phyloP scores from a whole-genome alignment of 805 yeast species.

The Zygosaccharomyces rouxii region DNA sequence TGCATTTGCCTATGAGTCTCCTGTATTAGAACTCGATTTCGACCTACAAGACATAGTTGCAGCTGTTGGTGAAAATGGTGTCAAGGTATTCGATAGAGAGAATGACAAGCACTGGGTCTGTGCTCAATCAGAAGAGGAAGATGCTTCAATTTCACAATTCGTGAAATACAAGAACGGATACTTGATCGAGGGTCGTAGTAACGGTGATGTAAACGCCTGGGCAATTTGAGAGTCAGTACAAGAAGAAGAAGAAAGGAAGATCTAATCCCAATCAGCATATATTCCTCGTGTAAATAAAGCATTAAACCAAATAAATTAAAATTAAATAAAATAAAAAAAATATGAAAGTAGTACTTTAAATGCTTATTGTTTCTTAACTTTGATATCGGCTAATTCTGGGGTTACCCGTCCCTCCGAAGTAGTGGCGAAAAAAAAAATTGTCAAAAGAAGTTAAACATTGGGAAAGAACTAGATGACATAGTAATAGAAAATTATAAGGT shows the following conservation, averaged over 20 bases:
- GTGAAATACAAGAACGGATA: slow-evolving; percentile 60
- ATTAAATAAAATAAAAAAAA: not conserved
- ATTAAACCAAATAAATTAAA: not conserved
- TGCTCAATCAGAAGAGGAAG: slow-evolving; percentile 41
- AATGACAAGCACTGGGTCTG: slow-evolving; percentile 50
- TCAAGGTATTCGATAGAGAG: slow-evolving; percentile 56
- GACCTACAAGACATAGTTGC: slow-evolving; percentile 54
- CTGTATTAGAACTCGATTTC: slow-evolving; percentile 54
- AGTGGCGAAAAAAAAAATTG: slow-evolving; percentile 6
- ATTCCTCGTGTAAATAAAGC: slow-evolving; percentile 7
- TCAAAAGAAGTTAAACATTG: not conserved
- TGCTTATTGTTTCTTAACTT: not conserved
- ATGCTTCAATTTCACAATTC: slow-evolving; percentile 34
- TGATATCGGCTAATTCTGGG: not conserved
- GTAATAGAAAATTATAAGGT: not conserved
- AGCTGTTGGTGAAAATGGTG: slow-evolving; percentile 44
- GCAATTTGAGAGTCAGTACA: slow-evolving; percentile 39
- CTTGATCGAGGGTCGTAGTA: slow-evolving; percentile 56
- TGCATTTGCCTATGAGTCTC: slow-evolving; percentile 56
- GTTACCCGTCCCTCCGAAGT: not conserved
- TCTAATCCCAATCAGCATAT: not conserved
- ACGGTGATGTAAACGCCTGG: slow-evolving; percentile 64
- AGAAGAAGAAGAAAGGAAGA: too few relatives aligned
- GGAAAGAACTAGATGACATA: not conserved
- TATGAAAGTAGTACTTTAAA: not conserved